Percentiles rank a stretch among this genome's conserved stretches.
Evolutionary conservation across 23 red algal species (phyloP).

Genomic region (Gracilaria gracilis): DNA sequence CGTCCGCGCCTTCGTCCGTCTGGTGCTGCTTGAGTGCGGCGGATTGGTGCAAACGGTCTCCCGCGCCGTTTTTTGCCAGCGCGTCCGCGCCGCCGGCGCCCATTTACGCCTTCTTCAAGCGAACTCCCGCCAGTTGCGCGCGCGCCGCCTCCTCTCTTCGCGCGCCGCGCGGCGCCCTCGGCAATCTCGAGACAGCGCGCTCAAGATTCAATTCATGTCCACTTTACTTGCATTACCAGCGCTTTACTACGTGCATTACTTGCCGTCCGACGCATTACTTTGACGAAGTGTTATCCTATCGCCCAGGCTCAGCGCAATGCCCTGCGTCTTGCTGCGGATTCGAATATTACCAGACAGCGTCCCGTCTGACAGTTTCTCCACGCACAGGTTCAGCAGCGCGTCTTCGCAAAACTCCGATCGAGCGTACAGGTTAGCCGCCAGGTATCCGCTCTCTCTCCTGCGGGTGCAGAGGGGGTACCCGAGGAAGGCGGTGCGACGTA

Average conservation of each 20-base stretch:
- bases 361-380: conserved; percentile 81
- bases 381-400: conserved; percentile 91
- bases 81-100: too few species aligned
- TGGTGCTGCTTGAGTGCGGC: too few species aligned
- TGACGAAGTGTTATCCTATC: conserved; percentile 84
- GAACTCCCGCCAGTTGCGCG: too few species aligned
- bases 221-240: conserved; percentile 13
- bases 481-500: conserved; percentile 70
- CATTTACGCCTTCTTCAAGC: too few species aligned
- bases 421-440: conserved; percentile 98
- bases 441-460: conserved; percentile 91
- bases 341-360: conserved; percentile 85
- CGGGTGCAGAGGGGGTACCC: conserved; percentile 78
- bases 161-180: too few species aligned
- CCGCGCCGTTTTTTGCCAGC: too few species aligned
- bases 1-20: too few species aligned
- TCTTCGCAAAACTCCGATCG: conserved; percentile 94
- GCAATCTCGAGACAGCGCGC: background rate
- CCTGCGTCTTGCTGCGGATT: conserved; percentile 98
- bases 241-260: too few species aligned
- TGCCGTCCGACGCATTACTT: conserved; percentile 42
- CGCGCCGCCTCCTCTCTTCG: too few species aligned
- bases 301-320: conserved; percentile 92
- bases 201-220: background rate
- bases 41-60: too few species aligned